Evolutionary conservation across 2,329 filamentous ascomycete species (phyloP), one percentile per base, ranked within the genome.

Genomic region (Microcera coccophila): DNA sequence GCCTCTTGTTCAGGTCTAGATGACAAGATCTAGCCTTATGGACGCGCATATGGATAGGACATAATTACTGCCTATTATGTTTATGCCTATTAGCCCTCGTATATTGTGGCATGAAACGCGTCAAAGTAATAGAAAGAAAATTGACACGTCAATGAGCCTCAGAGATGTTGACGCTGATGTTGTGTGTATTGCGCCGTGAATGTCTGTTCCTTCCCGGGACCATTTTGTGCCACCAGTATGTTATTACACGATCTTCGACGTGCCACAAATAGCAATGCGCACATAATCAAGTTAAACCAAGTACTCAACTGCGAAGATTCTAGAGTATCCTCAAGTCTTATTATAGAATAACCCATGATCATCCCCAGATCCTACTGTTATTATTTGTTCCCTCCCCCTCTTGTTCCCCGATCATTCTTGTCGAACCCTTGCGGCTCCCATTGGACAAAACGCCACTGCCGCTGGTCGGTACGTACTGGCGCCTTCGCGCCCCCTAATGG

Each of bases 31-130:
- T 48, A 48, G 5, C 29, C 8, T 10, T 44, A 54, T 44, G 35
- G 52, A 47, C 41, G 36, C 42, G 50, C 41, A 46, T 42, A 41
- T 52, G 50, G 46, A 47, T 48, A 41, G 39, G 45, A 55, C 15
- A 5, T 32, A 15, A 16, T n/a, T 14, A 32, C 29, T 32, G 29
- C 7, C 15, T 32, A 9, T 7, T 16, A 9, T 32, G 8, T 32
- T 7, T 32, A 16, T 8, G 29, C 7, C 12, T 26, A 26, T 53
- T 42, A 38, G 31, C 46, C n/a, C 41, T 56, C 54, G 52, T 48
- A 54, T 56, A 52, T 44, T 29, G 19, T 26, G 31, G 35, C 39
- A 40, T 32, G 20, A 40, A 34, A 37, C 50, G 35, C 36, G 49
- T 38, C 22, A 17, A 49, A 54, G 44, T 31, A 54, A 49, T 45